Conservation (phyloP, 306 rosid genomes). For the Potentilla sterilis region DNA sequence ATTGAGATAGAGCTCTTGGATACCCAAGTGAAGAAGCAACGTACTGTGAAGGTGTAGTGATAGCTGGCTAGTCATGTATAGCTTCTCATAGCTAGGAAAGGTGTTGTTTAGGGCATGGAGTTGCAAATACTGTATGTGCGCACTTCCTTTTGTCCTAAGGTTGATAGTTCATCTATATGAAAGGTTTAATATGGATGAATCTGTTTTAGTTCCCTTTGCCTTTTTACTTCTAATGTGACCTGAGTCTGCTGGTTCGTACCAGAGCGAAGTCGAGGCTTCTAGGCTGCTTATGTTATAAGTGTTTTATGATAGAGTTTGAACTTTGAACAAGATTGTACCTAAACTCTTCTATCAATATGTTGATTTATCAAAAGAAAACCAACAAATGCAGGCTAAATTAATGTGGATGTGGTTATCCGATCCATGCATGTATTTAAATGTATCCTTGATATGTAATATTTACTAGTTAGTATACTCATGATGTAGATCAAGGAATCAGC, state of each 20-base stretch:
- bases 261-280: neutral
- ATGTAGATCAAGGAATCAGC: no score
- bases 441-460: no score
- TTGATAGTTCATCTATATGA: neutral
- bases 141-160: neutral
- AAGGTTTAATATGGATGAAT: neutral
- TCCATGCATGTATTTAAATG: no score
- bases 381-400: no score
- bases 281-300: neutral
- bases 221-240: neutral
- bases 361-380: neutral
- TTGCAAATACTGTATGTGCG: neutral
- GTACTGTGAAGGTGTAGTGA: neutral
- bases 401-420: no score
- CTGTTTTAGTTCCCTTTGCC: neutral
- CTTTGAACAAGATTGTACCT: neutral
- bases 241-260: no score
- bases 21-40: conserved; percentile 6
- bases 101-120: neutral
- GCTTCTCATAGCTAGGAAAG: neutral
- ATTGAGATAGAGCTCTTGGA: conserved; percentile 34
- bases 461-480: no score
- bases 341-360: neutral
- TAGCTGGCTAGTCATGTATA: conserved; percentile 22
- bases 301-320: neutral